Conservation (phyloP, 352 stramenopile genomes). For the Ochromonadaceae sp. region DNA sequence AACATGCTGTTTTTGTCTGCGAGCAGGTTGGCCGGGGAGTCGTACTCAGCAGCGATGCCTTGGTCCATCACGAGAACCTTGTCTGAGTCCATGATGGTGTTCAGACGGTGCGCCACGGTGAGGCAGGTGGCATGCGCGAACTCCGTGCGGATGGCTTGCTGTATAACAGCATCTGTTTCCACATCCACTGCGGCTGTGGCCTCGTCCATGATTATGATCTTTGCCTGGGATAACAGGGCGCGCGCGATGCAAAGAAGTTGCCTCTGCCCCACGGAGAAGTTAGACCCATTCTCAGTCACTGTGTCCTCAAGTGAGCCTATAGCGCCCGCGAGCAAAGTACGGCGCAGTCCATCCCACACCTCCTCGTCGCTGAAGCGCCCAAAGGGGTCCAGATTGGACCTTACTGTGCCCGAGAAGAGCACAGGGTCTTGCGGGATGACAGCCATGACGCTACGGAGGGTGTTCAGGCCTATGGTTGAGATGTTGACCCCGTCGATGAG, state of each 20-base stretch:
- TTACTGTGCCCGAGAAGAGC: slow-evolving; percentile 74
- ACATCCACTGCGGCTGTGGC: slow-evolving; percentile 66
- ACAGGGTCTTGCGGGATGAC: slow-evolving; percentile 84
- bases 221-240: slow-evolving; percentile 67
- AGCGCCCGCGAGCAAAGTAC: slow-evolving; percentile 22
- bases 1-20: slow-evolving; percentile 53
- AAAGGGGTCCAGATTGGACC: slow-evolving; percentile 71
- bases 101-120: slow-evolving; percentile 87
- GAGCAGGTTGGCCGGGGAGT: slow-evolving; percentile 54
- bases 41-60: slow-evolving; percentile 74
- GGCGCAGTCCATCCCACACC: slow-evolving; percentile 55
- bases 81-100: slow-evolving; percentile 93
- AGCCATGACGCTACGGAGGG: slow-evolving; percentile 51
- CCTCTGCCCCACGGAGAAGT: slow-evolving; percentile 79
- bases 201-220: slow-evolving; percentile 80
- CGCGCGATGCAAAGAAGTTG: slow-evolving; percentile 90
- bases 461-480: slow-evolving; percentile 45
- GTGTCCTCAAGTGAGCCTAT: slow-evolving; percentile 35
- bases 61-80: slow-evolving; percentile 85
- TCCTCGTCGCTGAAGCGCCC: slow-evolving; percentile 40
- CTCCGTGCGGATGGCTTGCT: slow-evolving; percentile 47
- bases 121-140: slow-evolving; percentile 80
- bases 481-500: slow-evolving; percentile 71
- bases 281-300: slow-evolving; percentile 69
- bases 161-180: slow-evolving; percentile 63